Conservation (phyloP, 805 yeast species). For the Maudiozyma saulgeensis region DNA sequence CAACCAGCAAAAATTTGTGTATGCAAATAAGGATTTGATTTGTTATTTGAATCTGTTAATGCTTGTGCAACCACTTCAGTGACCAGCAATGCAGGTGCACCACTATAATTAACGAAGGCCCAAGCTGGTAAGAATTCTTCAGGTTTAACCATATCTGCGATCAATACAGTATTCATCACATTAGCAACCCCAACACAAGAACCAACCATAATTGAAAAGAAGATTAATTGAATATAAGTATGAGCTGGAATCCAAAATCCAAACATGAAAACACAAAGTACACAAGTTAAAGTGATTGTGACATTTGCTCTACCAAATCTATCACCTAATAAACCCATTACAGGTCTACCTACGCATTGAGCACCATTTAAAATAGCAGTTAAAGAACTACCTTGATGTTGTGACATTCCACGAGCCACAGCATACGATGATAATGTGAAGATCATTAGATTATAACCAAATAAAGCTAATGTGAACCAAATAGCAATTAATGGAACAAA, state of each 20-base stretch:
- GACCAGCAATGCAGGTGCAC: slow-evolving; percentile 31
- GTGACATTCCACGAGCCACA: slow-evolving; percentile 37
- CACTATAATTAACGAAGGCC: slow-evolving; percentile 27
- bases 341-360: slow-evolving; percentile 42
- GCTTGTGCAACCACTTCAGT: slow-evolving; percentile 50
- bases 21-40: slow-evolving; percentile 41
- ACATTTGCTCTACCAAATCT: slow-evolving; percentile 39
- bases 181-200: slow-evolving; percentile 37
- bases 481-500: slow-evolving; percentile 28
- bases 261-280: slow-evolving; percentile 33
- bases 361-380: slow-evolving; percentile 39
- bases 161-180: slow-evolving; percentile 34
- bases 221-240: slow-evolving; percentile 33
- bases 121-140: slow-evolving; percentile 33
- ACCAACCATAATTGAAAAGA: slow-evolving; percentile 38
- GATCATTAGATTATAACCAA: slow-evolving; percentile 36
- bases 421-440: slow-evolving; percentile 42
- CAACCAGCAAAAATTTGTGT: slow-evolving; percentile 54
- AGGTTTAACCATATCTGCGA: slow-evolving; percentile 34
- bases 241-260: slow-evolving; percentile 42
- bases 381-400: slow-evolving; percentile 35
- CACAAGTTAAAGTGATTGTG: slow-evolving; percentile 30
- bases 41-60: slow-evolving; percentile 26
- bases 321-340: slow-evolving; percentile 38
- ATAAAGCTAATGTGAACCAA: slow-evolving; percentile 32